Percentiles rank a stretch among this genome's conserved stretches.
Conservation (phyloP, 441 rosid species). For the Mallotus repandus region DNA sequence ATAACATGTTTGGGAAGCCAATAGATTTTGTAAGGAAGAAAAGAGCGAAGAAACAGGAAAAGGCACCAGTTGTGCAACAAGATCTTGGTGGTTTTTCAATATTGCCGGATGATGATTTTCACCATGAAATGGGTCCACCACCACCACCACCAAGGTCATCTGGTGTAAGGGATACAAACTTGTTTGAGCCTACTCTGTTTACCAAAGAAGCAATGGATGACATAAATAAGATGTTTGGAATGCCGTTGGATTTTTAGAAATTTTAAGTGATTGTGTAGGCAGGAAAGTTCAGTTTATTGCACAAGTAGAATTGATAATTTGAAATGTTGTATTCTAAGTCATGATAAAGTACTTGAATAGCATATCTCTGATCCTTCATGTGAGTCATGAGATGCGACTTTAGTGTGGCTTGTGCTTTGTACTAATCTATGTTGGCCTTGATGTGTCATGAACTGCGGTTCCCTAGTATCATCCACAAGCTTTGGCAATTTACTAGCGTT, state of each 20-base stretch:
- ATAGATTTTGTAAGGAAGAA: conserved; percentile 79
- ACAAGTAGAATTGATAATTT: background rate
- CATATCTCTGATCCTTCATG: background rate
- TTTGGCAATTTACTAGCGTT: too few relatives aligned
- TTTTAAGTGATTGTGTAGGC: background rate
- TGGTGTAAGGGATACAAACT: conserved; percentile 39
- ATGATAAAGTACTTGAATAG: too few relatives aligned
- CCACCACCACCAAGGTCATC: conserved; percentile 33
- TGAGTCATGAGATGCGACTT: background rate
- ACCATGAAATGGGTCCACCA: conserved; percentile 34
- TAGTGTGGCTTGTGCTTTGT: too few relatives aligned
- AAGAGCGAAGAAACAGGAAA: conserved; percentile 63
- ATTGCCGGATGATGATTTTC: conserved; percentile 70
- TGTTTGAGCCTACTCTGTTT: conserved; percentile 75
- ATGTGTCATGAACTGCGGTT: too few relatives aligned
- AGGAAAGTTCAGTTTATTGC: conserved; percentile 6
- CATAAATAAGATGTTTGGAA: conserved; percentile 75
- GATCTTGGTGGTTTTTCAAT: conserved; percentile 60
- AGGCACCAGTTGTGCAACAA: conserved; percentile 34
- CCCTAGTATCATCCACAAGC: too few relatives aligned
- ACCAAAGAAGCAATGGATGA: conserved; percentile 90
- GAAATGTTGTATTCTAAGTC: background rate
- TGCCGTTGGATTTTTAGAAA: conserved; percentile 65
- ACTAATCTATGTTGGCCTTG: too few relatives aligned
- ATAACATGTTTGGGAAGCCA: conserved; percentile 96